Evolutionary conservation across 2,329 filamentous ascomycete genomes (phyloP).

Genomic region (Colletotrichum noveboracense): DNA sequence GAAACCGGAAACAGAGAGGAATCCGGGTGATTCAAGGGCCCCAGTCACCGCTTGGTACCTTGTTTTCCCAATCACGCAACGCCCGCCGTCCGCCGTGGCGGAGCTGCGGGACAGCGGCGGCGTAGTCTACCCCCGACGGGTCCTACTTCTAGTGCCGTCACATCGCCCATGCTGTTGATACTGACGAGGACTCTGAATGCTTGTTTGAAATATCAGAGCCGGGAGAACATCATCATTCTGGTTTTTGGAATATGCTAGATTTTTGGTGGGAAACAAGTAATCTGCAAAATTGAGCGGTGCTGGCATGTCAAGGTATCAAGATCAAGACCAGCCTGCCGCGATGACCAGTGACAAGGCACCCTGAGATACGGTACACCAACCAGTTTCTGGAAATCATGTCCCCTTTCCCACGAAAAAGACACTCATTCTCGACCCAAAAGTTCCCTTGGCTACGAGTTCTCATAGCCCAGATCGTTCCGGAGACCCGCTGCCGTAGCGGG

Average conservation of each 20-base stretch:
- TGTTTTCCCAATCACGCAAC: neutral
- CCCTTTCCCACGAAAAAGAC: neutral
- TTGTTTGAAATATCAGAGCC: neutral
- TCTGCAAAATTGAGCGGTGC: too few relatives aligned
- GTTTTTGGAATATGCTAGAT: neutral
- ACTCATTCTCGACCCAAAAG: neutral
- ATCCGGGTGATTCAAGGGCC: neutral
- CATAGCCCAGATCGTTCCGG: neutral
- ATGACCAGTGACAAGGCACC: neutral
- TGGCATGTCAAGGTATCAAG: neutral
- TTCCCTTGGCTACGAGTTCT: neutral
- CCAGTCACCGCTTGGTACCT: neutral
- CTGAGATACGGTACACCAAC: neutral
- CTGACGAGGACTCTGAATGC: neutral
- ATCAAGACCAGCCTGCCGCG: neutral
- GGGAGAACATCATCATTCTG: neutral
- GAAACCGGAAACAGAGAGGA: neutral
- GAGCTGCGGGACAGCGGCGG: neutral
- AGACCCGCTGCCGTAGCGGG: neutral
- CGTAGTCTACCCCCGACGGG: neutral
- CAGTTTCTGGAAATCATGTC: rapidly evolving
- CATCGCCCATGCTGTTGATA: neutral
- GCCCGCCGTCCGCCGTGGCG: neutral
- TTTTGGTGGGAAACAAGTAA: too few relatives aligned
- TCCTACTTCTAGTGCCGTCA: neutral